Evolutionary conservation across 2,329 filamentous ascomycete species (phyloP), one percentile per base, ranked within the genome.

Genomic region (Claviceps lovelessii): DNA sequence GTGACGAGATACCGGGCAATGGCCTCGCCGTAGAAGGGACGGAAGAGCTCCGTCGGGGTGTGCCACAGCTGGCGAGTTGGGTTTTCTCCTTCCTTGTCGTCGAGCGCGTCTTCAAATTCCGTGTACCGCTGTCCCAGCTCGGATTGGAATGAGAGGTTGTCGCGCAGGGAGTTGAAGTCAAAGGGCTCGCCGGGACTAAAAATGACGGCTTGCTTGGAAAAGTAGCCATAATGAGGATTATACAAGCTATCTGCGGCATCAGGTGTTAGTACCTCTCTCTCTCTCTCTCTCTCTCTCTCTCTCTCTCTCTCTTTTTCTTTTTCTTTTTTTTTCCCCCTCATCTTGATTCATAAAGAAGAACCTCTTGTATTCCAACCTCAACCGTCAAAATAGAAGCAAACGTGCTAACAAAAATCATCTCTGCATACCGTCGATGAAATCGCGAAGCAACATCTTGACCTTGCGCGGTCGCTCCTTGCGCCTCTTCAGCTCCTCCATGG

Each of bases 371-470:
- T 41, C 5, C 39, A 41, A 41, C 1, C 5, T n/a, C 39, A 11
- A 35, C 33, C 33, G 33, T 35, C 33, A 35, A 35, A 35, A 35
- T 35, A 10, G 35, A 13, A 39, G 3, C 8, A 39, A 13, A 28
- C 11, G 19, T 23, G 23, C 23, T 23, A 23, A 23, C 23, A 23
- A 46, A 28, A 46, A 11, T 11, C 11, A 5, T 7, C 44, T 28
- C 19, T 33, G 39, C 45, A 31, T 63, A 90, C 87, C 90, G 69
- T 98, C 93, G 66, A 98, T 93, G 66, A 98, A 98, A 76, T 98
- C 94, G 60, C 94, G 81, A 67, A 94, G 87, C 65, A 96, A 73
- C 93, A 98, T 98, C 79, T 95, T 96, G 61, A 95, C 90, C 68
- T 86, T 80, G 65, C 80, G 81, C 48, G 93, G 93, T 64, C 93